Base-by-base conservation (phyloP, 768 basidiomycete genomes). In the Termitomyces sp. region DNA sequence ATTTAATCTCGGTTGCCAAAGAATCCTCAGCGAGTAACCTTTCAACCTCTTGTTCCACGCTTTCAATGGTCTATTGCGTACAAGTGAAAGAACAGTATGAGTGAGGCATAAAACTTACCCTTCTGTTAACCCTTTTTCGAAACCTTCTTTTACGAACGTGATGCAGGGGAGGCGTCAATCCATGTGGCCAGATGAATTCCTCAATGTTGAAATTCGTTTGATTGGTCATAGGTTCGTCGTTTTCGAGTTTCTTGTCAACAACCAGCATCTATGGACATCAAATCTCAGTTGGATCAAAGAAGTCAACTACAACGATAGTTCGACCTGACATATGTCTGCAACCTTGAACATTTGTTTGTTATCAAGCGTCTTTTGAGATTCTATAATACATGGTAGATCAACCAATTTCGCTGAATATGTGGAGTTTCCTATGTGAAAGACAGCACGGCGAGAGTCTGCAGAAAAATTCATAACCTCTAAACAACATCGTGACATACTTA, bases 331-430 rank as follows among this genome's bases (percentile, higher is more conserved):
- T 74, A 99, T 96, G 69, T 99, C 97, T 39, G 94, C 95, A 6
- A 95, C 92, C 72, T 99, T 99, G 79, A 98, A 97, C 85, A 97
- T 89, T 67, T 97, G 94, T 69, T 95, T 94, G 69, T 87, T 90
- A 72, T 98, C 97, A 50, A 96, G 72, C 2, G 96, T 94, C 78
- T 98, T 98, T 71, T 98, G 95, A 13, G 92, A 84, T 68, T 99
- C 97, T 61, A 95, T 79, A 52, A 99, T 84, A 71, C 91, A 92
- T 2, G 97, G 97, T 46, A 99, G 76, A 71, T 99, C 97, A 57
- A 98, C 97, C 24, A 99, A 82, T 71, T 98, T 98, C 22, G 96
- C 85, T 29, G 91, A 84, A 68, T 95, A 96, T 0, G 84, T 78
- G 53, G 79, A 84, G 58, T 86, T 86, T 12, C 88, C 90, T 24